Evolutionary conservation across 2,329 filamentous ascomycete species (phyloP).

Genomic region (Hypoxylon rubiginosum): DNA sequence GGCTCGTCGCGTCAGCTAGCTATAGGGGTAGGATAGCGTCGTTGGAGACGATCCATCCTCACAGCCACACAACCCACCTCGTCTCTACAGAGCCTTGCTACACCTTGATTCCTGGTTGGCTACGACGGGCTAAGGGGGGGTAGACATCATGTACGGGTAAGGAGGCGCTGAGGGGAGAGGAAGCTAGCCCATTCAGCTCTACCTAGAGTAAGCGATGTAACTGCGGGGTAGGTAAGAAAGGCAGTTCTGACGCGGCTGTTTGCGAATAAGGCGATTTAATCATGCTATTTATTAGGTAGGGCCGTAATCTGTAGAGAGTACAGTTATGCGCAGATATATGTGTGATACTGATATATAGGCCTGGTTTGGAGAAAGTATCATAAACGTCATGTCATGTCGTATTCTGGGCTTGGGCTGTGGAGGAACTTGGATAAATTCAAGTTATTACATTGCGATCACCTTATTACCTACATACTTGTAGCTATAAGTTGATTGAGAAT

Average conservation of each 20-base stretch:
- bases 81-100: neutral
- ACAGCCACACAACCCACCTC: neutral
- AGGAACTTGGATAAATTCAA: too few species aligned
- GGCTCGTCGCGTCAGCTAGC: neutral
- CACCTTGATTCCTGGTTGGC: neutral
- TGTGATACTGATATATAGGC: too few species aligned
- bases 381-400: too few species aligned
- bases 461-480: too few species aligned
- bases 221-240: conserved; percentile 21
- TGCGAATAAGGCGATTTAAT: neutral
- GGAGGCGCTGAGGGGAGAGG: too few species aligned
- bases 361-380: too few species aligned
- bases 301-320: too few species aligned
- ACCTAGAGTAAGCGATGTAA: conserved; percentile 12
- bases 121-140: neutral
- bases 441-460: too few species aligned
- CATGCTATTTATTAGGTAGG: neutral
- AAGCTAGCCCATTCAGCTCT: conserved; percentile 10
- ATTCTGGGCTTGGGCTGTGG: too few species aligned
- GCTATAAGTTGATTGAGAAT: too few species aligned
- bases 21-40: neutral
- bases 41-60: neutral
- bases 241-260: neutral
- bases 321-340: too few species aligned
- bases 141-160: too few species aligned